A percentile compares a stretch with the other conserved stretches of the same genome.
Evolutionary conservation across 169 alveolate genomes (phyloP).

Genomic region (Pseudocohnilembus persalinus): DNA sequence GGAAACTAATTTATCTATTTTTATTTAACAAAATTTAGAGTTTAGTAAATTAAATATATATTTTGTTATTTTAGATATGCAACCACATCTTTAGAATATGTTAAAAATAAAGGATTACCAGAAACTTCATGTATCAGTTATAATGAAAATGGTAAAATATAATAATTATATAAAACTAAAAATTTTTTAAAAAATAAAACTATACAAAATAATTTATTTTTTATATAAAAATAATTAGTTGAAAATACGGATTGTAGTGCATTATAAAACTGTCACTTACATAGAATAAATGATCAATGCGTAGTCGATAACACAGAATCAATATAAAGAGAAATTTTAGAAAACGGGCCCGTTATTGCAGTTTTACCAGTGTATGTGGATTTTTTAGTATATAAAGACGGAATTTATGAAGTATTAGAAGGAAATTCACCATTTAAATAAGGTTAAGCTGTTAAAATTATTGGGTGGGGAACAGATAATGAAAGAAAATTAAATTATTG

Average conservation of each 20-base stretch:
- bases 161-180: too few species aligned
- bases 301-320: constrained; percentile 58
- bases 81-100: neutral
- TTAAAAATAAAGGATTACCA: neutral
- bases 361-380: constrained; percentile 64
- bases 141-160: neutral
- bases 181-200: too few species aligned
- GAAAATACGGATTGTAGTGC: constrained; percentile 10
- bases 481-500: constrained; percentile 61
- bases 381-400: constrained; percentile 72
- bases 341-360: constrained; percentile 81
- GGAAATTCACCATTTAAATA: constrained; percentile 64
- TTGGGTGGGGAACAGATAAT: constrained; percentile 77
- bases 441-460: constrained; percentile 62
- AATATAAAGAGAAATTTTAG: constrained; percentile 70
- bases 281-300: constrained; percentile 58
- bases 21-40: too few species aligned
- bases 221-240: too few species aligned
- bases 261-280: constrained; percentile 57
- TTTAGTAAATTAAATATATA: too few species aligned
- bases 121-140: neutral
- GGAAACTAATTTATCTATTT: too few species aligned
- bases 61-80: neutral
- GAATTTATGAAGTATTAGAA: constrained; percentile 67
- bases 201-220: too few species aligned